Evolutionary conservation across 164 flowering plant species (phyloP).

Genomic region (Annona cherimola): DNA sequence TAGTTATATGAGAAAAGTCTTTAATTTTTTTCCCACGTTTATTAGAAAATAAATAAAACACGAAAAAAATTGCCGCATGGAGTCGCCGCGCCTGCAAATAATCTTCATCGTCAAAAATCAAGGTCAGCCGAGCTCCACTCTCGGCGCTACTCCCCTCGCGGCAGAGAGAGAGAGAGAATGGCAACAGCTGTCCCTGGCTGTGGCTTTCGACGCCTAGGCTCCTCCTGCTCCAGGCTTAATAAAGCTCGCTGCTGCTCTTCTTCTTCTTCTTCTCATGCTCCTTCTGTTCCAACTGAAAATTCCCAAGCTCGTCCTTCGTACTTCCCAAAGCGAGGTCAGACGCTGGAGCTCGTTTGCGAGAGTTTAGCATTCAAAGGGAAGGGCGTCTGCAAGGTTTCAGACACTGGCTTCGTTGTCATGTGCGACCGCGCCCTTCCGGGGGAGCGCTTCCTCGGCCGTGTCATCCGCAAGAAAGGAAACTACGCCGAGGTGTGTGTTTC

Average conservation of each 20-base stretch:
- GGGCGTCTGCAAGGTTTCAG: conserved; percentile 80
- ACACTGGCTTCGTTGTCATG: conserved; percentile 80
- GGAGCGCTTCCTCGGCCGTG: conserved; percentile 86
- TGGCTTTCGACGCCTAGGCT: conserved; percentile 30
- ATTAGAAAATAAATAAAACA: too few relatives aligned
- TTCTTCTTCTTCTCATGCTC: conserved; percentile 14
- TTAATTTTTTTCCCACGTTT: too few relatives aligned
- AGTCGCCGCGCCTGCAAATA: too few relatives aligned
- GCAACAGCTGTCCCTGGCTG: conserved; percentile 20
- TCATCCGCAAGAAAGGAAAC: conserved; percentile 69
- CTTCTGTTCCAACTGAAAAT: conserved; percentile 7
- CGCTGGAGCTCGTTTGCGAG: conserved; percentile 80
- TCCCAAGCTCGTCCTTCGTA: conserved; percentile 19
- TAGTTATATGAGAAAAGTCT: too few relatives aligned
- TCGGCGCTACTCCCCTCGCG: too few relatives aligned
- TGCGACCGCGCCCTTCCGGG: conserved; percentile 96
- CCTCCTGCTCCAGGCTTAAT: conserved; percentile 28
- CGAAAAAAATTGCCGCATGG: too few relatives aligned
- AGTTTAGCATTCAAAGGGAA: conserved; percentile 78
- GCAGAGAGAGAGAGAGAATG: background rate
- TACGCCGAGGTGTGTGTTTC: conserved; percentile 65
- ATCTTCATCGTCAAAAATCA: too few relatives aligned
- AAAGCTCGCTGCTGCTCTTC: conserved; percentile 20
- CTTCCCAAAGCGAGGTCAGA: conserved; percentile 78
- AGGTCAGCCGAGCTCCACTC: too few relatives aligned